Percentiles rank a stretch among this genome's conserved stretches.
These are phyloP conservation scores for Candida buenavistaensis DNA, from an alignment of 1,139 yeast species.

Conservation along the genomic window DNA sequence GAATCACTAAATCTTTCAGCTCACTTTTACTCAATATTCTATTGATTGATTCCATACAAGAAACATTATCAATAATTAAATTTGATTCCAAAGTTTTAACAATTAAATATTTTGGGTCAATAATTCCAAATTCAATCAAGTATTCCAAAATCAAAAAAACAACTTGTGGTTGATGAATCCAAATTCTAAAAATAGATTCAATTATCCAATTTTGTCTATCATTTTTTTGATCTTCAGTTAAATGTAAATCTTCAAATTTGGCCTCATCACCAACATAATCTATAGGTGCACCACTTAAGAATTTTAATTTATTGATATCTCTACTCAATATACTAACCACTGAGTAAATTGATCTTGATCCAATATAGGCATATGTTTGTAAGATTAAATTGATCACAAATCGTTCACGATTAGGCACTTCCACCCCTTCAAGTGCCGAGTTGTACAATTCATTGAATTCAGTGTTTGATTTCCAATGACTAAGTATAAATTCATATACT, in stretches of 20 bases:
- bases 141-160: constrained; percentile 71
- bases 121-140: constrained; percentile 52
- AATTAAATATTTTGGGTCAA: constrained; percentile 43
- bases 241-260: constrained; percentile 36
- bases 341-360: constrained; percentile 87
- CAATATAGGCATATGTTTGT: constrained; percentile 77
- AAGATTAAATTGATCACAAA: constrained; percentile 61
- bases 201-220: constrained; percentile 48
- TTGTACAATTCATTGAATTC: constrained; percentile 38
- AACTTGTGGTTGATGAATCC: constrained; percentile 83
- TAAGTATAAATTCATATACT: constrained; percentile 43
- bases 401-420: constrained; percentile 32
- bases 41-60: constrained; percentile 48
- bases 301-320: constrained; percentile 52
- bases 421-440: constrained; percentile 23
- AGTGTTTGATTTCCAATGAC: constrained; percentile 42
- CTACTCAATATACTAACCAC: constrained; percentile 69
- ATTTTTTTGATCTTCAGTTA: constrained; percentile 35
- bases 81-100: constrained; percentile 43
- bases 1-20: constrained; percentile 28
- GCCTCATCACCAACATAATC: constrained; percentile 29
- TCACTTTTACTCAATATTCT: constrained; percentile 26
- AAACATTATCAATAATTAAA: constrained; percentile 42
- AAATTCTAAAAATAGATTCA: constrained; percentile 68
- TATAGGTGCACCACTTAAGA: constrained; percentile 35